A percentile compares a stretch with the other conserved stretches of the same genome.
Conservation (phyloP, 2,329 filamentous ascomycete genomes). For the Trichoderma guizhouense region DNA sequence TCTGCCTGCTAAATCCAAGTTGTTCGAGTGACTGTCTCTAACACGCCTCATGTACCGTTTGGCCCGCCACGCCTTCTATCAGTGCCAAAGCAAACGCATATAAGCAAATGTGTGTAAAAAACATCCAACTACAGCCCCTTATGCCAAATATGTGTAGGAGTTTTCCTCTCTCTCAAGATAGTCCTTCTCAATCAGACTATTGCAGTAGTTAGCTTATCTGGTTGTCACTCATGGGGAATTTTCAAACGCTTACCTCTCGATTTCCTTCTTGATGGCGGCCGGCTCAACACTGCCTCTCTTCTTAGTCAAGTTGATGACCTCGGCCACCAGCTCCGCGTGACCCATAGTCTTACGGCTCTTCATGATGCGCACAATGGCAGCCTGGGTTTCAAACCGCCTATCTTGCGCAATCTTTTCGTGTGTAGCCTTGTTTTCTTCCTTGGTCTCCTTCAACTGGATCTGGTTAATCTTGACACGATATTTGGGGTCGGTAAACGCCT, state of each 20-base stretch:
- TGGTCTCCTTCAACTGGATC: slow-evolving; percentile 94
- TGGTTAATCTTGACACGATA: slow-evolving; percentile 97
- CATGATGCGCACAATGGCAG: slow-evolving; percentile 95
- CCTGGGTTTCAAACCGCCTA: slow-evolving; percentile 92
- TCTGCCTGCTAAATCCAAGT: not conserved
- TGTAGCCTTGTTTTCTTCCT: slow-evolving; percentile 89
- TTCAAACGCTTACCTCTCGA: slow-evolving; percentile 69
- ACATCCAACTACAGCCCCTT: slow-evolving; percentile 19
- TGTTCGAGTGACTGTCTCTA: not conserved
- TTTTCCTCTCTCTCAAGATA: slow-evolving; percentile 80
- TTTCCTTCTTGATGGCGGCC: slow-evolving; percentile 90
- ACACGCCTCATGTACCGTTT: not conserved
- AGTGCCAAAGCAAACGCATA: not conserved
- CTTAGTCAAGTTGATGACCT: slow-evolving; percentile 89
- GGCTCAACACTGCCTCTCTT: slow-evolving; percentile 82
- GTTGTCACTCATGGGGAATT: too few relatives aligned
- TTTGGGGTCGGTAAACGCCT: slow-evolving; percentile 72
- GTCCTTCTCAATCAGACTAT: slow-evolving; percentile 84
- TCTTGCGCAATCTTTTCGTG: slow-evolving; percentile 87
- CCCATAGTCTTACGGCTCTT: slow-evolving; percentile 86
- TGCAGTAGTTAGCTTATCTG: slow-evolving; percentile 6
- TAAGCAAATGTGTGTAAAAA: not conserved
- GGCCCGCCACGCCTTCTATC: not conserved
- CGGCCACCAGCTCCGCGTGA: slow-evolving; percentile 81
- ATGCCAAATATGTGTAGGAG: slow-evolving; percentile 69